Percentiles rank a stretch among this genome's conserved stretches.
Conservation (phyloP, 2,329 filamentous ascomycete species). For the Nectriaceae sp. region DNA sequence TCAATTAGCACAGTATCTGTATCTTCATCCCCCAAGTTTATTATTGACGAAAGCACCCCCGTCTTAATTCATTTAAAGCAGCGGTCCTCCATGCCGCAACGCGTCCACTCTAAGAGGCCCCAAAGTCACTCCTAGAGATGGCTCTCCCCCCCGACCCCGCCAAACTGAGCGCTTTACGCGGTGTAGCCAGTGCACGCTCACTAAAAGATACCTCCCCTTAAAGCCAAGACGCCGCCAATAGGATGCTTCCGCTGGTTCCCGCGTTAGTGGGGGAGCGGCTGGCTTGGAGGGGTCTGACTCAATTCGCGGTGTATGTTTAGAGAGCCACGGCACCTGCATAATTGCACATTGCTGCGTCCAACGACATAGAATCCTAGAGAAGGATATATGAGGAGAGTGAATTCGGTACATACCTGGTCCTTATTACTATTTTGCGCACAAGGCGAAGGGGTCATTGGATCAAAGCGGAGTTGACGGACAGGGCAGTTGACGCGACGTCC, state of each 20-base stretch:
- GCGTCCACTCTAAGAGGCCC: conserved; percentile 2
- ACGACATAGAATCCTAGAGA: neutral
- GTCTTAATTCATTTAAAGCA: no score
- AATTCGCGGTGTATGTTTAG: conserved; percentile 6
- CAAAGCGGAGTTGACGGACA: neutral
- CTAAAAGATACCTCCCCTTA: conserved; percentile 22
- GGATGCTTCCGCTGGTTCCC: conserved; percentile 15
- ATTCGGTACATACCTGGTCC: neutral
- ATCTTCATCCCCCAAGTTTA: no score
- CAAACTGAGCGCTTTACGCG: conserved; percentile 21
- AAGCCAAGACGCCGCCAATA: conserved; percentile 21
- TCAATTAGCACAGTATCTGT: no score
- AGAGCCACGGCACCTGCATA: neutral
- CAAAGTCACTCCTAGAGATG: conserved; percentile 24
- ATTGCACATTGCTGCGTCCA: neutral
- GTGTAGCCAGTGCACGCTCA: conserved; percentile 30
- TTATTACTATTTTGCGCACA: neutral
- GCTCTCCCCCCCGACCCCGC: conserved; percentile 25
- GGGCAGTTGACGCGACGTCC: conserved; percentile 8
- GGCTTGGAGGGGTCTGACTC: conserved; percentile 13
- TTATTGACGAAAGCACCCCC: no score
- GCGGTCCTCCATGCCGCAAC: conserved; percentile 21
- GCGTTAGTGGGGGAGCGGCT: conserved; percentile 14
- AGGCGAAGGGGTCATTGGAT: neutral
- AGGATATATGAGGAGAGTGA: neutral